Base-by-base conservation (phyloP, 2,329 filamentous ascomycete genomes). In the Colletotrichum eleusines region DNA sequence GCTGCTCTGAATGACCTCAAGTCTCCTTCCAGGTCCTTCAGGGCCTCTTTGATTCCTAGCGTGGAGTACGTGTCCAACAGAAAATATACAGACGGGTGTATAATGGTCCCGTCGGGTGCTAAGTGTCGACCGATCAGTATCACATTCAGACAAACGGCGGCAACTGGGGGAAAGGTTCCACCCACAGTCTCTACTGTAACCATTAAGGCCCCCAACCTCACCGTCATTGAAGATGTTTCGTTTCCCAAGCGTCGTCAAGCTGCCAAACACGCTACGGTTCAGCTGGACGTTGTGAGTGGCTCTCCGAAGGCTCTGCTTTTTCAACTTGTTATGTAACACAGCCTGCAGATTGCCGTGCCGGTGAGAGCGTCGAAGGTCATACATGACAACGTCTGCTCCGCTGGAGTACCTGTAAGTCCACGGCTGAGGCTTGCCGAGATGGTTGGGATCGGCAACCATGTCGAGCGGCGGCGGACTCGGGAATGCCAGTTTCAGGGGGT, bases 401-500 rank as follows among this genome's bases (percentile, higher is more conserved):
- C n/a, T 73, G 1, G 48, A 61, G n/a, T 64, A 67, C n/a, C 42
- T 53, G 8, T 64, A 71, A 1, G 40, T 57, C 71, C 67, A 73
- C 3, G 62, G 28, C 20, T 46, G 31, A 6, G 53, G 23, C n/a
- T 63, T 38, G 42, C 14, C 8, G 4, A 18, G 12, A 4, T 35
- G 16, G 4, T n/a, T 31, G 16, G 64, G 35, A 14, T 53, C 53
- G 18, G 38, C 61, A n/a, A 38, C 53, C 23, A 40, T 5, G 18
- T 18, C 35, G 23, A 64, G 44, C 2, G 48, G 44, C 5, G 53
- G 44, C 9, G 60, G 53, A 6, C 42, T 33, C 1, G 71, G 66
- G 1, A 70, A 59, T 2, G 38, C 66, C 1, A 72, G 46, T 1
- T 53, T 46, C 28, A 66, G 20, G 0, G 84, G 72, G 16, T 62